Base-by-base conservation (phyloP, 345 rosid genomes). In the Citrus maxima region DNA sequence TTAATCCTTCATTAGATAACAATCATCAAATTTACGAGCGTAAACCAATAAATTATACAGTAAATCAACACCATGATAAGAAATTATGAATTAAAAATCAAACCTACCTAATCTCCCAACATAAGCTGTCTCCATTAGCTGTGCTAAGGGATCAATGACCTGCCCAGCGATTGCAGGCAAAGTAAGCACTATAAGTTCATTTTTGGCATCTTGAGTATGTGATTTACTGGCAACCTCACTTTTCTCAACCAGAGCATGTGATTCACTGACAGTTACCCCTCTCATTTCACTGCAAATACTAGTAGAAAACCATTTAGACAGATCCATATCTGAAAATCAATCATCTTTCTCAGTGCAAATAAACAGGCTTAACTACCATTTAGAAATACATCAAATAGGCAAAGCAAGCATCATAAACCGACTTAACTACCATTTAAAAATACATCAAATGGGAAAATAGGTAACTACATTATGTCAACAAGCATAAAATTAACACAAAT, bases 101-200 rank as follows among this genome's bases (percentile, higher is more conserved):
- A 66, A 67, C 35, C 80, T 86, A 96, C 98, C 97, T 69, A 93
- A 83, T 88, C 97, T 88, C 51, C 99, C 99, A 74, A 96, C 93
- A 87, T 90, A 96, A 46, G 97, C 97, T 25, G 97, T 96, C 86
- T 96, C 98, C 97, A 96, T 91, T 77, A 94, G 88, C 78, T 83
- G 93, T 25, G 97, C 82, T 62, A 96, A 75, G 72, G 97, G 99
- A 63, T 96, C 98, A 8, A 96, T 89, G 34, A 94, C 99, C 82
- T 94, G 97, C 73, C 98, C 98, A 74, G 88, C 94, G 76, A 96
- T 73, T 54, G 98, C 99, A 56, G 98, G 99, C 83, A 90, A 85
- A 72, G 98, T 88, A 81, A 93, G 98, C 90, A 81, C 85, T 30
- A 91, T 71, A 83, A 96, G 91, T 87, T 96, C 95, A 68, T 63